Evolutionary conservation across 257 asterid species (phyloP).

Genomic region (Jaltomata sinuosa): DNA sequence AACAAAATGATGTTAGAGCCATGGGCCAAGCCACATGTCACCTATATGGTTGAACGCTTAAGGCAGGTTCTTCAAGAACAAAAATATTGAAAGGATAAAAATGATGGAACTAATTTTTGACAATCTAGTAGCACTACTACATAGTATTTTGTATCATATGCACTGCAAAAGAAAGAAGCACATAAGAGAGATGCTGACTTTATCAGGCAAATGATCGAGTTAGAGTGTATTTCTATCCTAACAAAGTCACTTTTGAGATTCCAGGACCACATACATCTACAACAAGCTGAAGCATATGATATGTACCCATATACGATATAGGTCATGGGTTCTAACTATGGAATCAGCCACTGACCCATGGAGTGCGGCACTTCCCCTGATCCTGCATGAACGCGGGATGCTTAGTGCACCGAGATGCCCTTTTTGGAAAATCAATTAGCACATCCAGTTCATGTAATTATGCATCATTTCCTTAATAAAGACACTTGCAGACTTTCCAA

Average conservation of each 20-base stretch:
- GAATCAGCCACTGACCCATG: too few relatives aligned
- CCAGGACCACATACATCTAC: neutral
- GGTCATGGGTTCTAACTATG: too few relatives aligned
- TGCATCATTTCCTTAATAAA: neutral
- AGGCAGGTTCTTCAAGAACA: neutral
- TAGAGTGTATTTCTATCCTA: neutral
- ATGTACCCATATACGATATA: neutral
- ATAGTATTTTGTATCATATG: neutral
- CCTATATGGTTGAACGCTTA: neutral
- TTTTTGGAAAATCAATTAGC: neutral
- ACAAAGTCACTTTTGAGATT: neutral
- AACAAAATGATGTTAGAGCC: neutral
- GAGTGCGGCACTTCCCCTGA: too few relatives aligned
- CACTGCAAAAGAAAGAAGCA: neutral
- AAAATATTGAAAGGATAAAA: neutral
- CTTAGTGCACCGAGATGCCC: too few relatives aligned
- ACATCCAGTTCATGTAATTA: neutral
- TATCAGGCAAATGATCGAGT: neutral
- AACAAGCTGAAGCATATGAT: neutral
- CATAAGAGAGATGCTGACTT: neutral
- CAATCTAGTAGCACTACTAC: neutral
- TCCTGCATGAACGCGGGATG: too few relatives aligned
- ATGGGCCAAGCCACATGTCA: neutral
- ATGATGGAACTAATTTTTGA: neutral
- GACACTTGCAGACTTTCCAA: neutral